Evolutionary conservation across 768 basidiomycete species (phyloP).

Genomic region (Sporobolomyces roseus): DNA sequence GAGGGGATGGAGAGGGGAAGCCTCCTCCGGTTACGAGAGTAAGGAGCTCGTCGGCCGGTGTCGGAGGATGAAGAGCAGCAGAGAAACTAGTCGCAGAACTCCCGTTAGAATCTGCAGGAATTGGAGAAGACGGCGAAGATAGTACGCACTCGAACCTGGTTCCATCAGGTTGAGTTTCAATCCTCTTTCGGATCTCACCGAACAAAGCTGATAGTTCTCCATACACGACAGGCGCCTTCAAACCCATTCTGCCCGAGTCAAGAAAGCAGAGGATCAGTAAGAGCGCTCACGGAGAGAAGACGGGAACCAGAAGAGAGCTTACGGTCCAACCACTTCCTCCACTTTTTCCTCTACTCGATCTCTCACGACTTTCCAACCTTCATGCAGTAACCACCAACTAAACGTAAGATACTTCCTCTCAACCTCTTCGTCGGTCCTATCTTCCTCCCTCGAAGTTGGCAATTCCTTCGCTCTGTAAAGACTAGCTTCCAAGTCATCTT

Average conservation of each 20-base stretch:
- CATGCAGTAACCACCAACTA: conserved; percentile 88
- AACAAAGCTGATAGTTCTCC: conserved; percentile 68
- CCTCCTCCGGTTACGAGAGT: conserved; percentile 31
- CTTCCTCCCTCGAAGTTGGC: conserved; percentile 49
- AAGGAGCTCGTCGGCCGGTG: conserved; percentile 61
- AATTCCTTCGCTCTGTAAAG: conserved; percentile 46
- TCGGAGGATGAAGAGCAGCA: conserved; percentile 70
- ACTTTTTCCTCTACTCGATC: conserved; percentile 69
- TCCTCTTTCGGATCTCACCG: conserved; percentile 66
- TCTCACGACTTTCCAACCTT: conserved; percentile 82
- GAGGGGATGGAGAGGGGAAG: conserved; percentile 42
- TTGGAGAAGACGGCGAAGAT: conserved; percentile 9
- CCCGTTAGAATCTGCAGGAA: no score
- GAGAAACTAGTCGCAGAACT: conserved; percentile 56
- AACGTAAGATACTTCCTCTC: conserved; percentile 78
- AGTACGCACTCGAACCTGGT: conserved; percentile 51
- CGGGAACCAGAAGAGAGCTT: conserved; percentile 47
- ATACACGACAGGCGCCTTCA: conserved; percentile 69
- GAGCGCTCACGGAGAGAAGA: background rate
- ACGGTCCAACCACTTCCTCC: conserved; percentile 81
- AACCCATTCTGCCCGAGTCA: conserved; percentile 60
- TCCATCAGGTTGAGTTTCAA: conserved; percentile 63
- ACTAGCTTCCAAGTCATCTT: conserved; percentile 28
- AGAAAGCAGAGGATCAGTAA: background rate
- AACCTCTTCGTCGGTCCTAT: conserved; percentile 57